Evolutionary conservation across 148 eudicot species (phyloP).

Genomic region (Linanthus parryae): DNA sequence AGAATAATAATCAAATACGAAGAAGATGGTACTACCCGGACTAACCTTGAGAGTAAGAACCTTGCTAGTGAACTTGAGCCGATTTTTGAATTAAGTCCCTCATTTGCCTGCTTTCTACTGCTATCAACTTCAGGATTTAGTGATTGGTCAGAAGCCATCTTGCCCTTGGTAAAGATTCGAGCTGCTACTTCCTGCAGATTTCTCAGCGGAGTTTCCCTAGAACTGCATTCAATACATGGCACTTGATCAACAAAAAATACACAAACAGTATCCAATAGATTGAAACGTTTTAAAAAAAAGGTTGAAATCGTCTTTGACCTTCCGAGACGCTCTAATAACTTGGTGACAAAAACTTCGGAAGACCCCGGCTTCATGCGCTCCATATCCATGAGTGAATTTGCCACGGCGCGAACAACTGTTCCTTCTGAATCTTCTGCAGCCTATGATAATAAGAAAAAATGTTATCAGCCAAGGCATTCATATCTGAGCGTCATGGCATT

Average conservation of each 20-base stretch:
- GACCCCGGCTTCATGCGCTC: conserved; percentile 79
- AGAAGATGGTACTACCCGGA: not conserved
- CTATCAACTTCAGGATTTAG: conserved; percentile 46
- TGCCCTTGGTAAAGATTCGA: conserved; percentile 47
- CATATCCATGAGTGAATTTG: conserved; percentile 70
- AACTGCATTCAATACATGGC: conserved; percentile 33
- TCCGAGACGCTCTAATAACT: conserved; percentile 82
- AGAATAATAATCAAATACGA: not conserved
- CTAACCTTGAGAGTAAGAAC: conserved; percentile 87
- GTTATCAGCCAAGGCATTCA: no score
- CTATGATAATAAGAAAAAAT: no score
- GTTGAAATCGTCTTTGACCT: conserved; percentile 34
- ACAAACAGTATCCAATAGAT: not conserved
- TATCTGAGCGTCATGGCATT: not conserved
- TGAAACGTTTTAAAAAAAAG: not conserved
- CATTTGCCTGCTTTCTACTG: conserved; percentile 58
- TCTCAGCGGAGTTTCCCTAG: conserved; percentile 66
- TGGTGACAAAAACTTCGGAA: conserved; percentile 53
- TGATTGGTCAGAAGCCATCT: conserved; percentile 34
- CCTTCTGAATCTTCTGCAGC: conserved; percentile 58
- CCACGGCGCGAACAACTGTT: conserved; percentile 35
- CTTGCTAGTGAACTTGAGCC: conserved; percentile 78
- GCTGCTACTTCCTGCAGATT: conserved; percentile 72
- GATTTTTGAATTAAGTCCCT: conserved; percentile 57
- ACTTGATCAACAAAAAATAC: not conserved